Evolutionary conservation across 106 monocot species (phyloP).

Genomic region (Amphibolis antarctica): DNA sequence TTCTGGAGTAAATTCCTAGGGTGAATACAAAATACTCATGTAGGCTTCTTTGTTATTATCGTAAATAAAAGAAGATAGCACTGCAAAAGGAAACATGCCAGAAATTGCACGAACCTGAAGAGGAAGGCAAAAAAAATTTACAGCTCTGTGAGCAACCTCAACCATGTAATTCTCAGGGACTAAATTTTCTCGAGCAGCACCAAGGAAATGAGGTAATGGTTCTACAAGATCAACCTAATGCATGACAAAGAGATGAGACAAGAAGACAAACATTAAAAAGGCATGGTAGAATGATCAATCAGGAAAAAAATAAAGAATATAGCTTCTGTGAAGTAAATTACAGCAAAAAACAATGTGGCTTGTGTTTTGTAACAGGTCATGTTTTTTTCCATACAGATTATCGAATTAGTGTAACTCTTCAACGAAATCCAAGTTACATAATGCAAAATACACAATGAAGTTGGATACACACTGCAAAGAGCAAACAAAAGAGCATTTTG

Average conservation of each 20-base stretch:
- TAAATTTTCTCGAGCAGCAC: constrained; percentile 69
- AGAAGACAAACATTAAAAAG: neutral
- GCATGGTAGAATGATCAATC: neutral
- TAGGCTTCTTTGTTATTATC: neutral
- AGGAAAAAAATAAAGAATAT: no score
- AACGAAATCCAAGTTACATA: no score
- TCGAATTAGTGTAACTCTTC: no score
- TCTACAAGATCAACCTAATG: constrained; percentile 92
- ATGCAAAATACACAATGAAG: no score
- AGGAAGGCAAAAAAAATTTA: constrained; percentile 71
- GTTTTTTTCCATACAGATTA: no score
- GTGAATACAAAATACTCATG: neutral
- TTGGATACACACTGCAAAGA: no score
- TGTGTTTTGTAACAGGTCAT: no score
- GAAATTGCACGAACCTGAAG: constrained; percentile 55
- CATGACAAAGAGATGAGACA: neutral
- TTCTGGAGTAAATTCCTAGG: constrained; percentile 85
- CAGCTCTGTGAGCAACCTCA: constrained; percentile 47
- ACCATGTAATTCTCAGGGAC: constrained; percentile 18
- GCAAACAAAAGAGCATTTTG: no score
- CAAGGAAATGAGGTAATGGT: constrained; percentile 86
- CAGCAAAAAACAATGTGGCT: no score
- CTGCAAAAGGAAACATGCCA: neutral
- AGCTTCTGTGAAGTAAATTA: no score
- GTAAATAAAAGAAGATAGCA: neutral